These are phyloP conservation scores for Micromonas pusilla DNA, from an alignment of 139 green algal species.

Conservation along the genomic window DNA sequence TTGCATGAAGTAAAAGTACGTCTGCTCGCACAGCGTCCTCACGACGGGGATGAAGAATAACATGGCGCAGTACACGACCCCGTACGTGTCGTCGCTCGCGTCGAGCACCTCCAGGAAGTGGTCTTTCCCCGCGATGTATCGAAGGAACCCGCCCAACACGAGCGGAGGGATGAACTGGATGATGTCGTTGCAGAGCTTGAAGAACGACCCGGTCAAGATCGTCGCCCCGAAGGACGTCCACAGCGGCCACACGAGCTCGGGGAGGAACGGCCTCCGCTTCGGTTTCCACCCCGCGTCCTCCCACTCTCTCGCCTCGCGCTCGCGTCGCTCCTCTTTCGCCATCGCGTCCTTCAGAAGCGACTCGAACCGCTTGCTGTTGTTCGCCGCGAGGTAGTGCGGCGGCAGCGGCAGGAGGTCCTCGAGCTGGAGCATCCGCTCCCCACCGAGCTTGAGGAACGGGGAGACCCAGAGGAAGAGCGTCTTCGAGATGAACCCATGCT, in stretches of 20 bases:
- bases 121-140: slow-evolving; percentile 4
- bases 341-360: background rate
- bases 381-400: background rate
- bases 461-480: background rate
- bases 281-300: background rate
- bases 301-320: background rate
- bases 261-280: slow-evolving; percentile 2
- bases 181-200: slow-evolving; percentile 9
- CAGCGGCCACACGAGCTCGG: background rate
- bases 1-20: slow-evolving; percentile 22
- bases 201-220: slow-evolving; percentile 11
- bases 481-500: background rate
- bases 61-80: slow-evolving; percentile 17
- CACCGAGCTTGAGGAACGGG: background rate
- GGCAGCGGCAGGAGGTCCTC: slow-evolving; percentile 4
- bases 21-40: slow-evolving; percentile 19
- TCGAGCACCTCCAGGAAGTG: background rate
- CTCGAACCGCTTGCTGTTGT: background rate
- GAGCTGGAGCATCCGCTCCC: background rate
- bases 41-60: background rate
- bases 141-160: slow-evolving; percentile 1
- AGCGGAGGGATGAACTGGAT: slow-evolving; percentile 22
- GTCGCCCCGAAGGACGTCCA: slow-evolving; percentile 4
- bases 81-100: background rate
- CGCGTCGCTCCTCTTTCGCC: background rate